Evolutionary conservation across 1,139 yeast genomes (phyloP).

Genomic region (Yamadazyma mexicana): DNA sequence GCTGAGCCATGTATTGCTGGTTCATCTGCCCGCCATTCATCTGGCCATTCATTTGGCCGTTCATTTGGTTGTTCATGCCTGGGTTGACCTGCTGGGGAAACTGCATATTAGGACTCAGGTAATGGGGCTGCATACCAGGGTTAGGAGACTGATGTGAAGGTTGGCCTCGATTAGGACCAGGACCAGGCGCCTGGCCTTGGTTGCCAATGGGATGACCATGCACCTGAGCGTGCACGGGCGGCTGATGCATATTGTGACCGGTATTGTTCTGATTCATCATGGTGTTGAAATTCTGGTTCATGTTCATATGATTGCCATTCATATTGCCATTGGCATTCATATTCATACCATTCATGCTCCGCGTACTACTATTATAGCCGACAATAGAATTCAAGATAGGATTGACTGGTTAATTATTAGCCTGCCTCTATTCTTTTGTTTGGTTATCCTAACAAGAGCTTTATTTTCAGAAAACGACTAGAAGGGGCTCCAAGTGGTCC

Average conservation of each 20-base stretch:
- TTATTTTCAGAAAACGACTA: no score
- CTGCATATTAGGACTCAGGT: slow-evolving; percentile 15
- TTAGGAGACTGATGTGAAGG: slow-evolving; percentile 3
- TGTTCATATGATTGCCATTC: slow-evolving; percentile 4
- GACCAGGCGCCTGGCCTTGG: slow-evolving; percentile 1
- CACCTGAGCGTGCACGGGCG: neutral
- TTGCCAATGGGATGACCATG: neutral
- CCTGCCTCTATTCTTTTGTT: no score
- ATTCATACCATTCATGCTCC: slow-evolving; percentile 8
- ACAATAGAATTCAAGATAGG: neutral
- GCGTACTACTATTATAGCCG: neutral
- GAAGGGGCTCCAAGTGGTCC: no score
- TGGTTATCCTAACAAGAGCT: no score
- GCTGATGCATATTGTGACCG: slow-evolving; percentile 1
- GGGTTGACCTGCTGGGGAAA: slow-evolving; percentile 9
- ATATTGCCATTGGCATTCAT: slow-evolving; percentile 8
- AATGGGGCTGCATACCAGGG: neutral
- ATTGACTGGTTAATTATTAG: no score
- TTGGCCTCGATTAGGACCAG: neutral
- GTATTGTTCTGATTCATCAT: slow-evolving; percentile 3
- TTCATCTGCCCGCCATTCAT: no score
- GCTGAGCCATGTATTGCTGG: slow-evolving; percentile 7
- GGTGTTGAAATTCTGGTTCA: slow-evolving; percentile 6
- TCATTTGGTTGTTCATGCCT: slow-evolving; percentile 1
- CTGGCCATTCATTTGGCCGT: slow-evolving; percentile 1